A percentile compares a stretch with the other conserved stretches of the same genome.
These are phyloP conservation scores for Sarocladium kiliense DNA, from an alignment of 2,329 filamentous ascomycete genomes.

Conservation along the genomic window DNA sequence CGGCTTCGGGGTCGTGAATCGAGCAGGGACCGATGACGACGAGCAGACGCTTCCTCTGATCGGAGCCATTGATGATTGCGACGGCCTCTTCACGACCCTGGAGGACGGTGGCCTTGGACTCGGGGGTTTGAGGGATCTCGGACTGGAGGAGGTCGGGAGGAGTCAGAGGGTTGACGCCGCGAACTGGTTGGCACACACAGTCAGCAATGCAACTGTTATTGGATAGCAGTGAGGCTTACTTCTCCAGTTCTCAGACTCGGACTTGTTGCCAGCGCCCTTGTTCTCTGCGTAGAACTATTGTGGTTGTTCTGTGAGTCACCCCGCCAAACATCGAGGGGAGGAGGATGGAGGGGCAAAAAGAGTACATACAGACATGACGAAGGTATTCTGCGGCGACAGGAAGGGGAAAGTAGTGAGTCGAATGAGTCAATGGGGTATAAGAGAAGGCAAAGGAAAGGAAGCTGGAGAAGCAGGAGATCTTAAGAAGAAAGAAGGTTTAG, in stretches of 20 bases:
- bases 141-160: slow-evolving; percentile 92
- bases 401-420: slow-evolving; percentile 7
- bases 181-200: slow-evolving; percentile 46
- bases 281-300: slow-evolving; percentile 70
- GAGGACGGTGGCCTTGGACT: slow-evolving; percentile 56
- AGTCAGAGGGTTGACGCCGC: slow-evolving; percentile 89
- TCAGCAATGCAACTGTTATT: no score
- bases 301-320: slow-evolving; percentile 21
- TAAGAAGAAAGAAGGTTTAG: neutral
- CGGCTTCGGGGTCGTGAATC: slow-evolving; percentile 89
- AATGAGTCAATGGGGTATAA: neutral
- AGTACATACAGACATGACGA: slow-evolving; percentile 15
- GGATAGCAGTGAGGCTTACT: slow-evolving; percentile 54
- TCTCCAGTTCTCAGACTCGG: slow-evolving; percentile 74
- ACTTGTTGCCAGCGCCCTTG: slow-evolving; percentile 70
- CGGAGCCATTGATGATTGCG: slow-evolving; percentile 63
- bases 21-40: slow-evolving; percentile 93
- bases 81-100: slow-evolving; percentile 58
- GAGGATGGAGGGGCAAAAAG: slow-evolving; percentile 5
- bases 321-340: slow-evolving; percentile 11
- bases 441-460: slow-evolving; percentile 1
- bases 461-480: neutral
- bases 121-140: slow-evolving; percentile 65
- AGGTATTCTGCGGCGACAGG: neutral
- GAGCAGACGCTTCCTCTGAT: slow-evolving; percentile 54